A percentile compares a stretch with the other conserved stretches of the same genome.
These are phyloP conservation scores for Aspergillus sp. DNA, from an alignment of 2,329 filamentous ascomycete genomes.

Conservation along the genomic window DNA sequence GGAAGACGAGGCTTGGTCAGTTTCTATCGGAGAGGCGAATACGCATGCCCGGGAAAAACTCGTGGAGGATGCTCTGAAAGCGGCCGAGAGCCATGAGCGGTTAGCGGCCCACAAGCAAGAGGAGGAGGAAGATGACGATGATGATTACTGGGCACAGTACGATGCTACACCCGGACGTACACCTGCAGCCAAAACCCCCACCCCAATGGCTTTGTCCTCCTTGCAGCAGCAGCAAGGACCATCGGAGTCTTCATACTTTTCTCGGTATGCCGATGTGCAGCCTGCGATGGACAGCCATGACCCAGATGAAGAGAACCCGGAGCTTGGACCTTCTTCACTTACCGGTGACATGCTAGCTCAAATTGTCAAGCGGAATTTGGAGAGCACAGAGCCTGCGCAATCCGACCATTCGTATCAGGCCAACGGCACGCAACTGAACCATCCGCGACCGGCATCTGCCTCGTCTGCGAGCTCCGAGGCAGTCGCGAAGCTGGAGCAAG, in stretches of 20 bases:
- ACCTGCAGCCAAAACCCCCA: conserved; percentile 48
- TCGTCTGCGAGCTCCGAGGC: conserved; percentile 51
- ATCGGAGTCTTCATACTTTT: conserved; percentile 64
- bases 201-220: conserved; percentile 31
- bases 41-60: conserved; percentile 46
- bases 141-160: conserved; percentile 69
- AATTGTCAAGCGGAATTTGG: conserved; percentile 45
- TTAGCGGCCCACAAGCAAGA: conserved; percentile 26
- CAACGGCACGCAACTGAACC: conserved; percentile 39
- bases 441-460: conserved; percentile 50
- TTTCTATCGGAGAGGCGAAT: conserved; percentile 60
- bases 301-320: conserved; percentile 58
- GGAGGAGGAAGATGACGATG: conserved; percentile 59
- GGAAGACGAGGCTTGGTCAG: conserved; percentile 57
- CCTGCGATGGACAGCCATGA: conserved; percentile 68
- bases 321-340: conserved; percentile 57
- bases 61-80: conserved; percentile 41
- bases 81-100: conserved; percentile 31
- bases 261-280: conserved; percentile 65
- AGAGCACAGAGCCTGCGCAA: conserved; percentile 28
- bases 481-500: conserved; percentile 59
- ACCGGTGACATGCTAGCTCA: conserved; percentile 56
- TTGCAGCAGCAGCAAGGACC: conserved; percentile 36
- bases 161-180: conserved; percentile 60
- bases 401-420: conserved; percentile 30